These are phyloP conservation scores for Pilobolus umbonatus DNA, from an alignment of 192 early-diverging fungal species.

Conservation along the genomic window DNA sequence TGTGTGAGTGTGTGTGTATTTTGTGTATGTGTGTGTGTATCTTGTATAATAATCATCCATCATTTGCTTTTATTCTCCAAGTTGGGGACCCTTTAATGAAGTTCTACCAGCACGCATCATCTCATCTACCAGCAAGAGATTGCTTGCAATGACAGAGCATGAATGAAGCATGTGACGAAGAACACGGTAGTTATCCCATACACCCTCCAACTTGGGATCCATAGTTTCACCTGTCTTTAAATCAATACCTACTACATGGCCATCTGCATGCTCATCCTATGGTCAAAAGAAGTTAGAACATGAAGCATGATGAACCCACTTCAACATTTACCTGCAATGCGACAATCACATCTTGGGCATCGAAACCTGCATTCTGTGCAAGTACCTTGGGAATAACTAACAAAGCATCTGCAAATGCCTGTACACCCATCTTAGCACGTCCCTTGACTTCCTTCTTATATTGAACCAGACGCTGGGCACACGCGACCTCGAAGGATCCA, in stretches of 20 bases:
- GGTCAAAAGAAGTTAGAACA: too few species aligned
- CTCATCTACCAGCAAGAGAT: slow-evolving; percentile 96
- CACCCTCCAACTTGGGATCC: slow-evolving; percentile 88
- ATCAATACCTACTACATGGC: slow-evolving; percentile 91
- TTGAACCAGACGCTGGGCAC: slow-evolving; percentile 76
- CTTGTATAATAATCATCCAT: not conserved
- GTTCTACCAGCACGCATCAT: slow-evolving; percentile 77
- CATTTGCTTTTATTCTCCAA: slow-evolving; percentile 16
- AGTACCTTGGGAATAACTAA: slow-evolving; percentile 96
- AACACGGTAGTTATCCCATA: slow-evolving; percentile 99
- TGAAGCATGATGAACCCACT: too few species aligned
- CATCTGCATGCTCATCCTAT: slow-evolving; percentile 89
- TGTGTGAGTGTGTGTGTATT: too few species aligned
- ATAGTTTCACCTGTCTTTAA: slow-evolving; percentile 90
- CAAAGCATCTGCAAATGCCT: slow-evolving; percentile 95
- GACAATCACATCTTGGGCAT: slow-evolving; percentile 94
- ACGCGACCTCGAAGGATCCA: slow-evolving; percentile 94
- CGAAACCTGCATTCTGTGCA: slow-evolving; percentile 92
- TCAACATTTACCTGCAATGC: too few species aligned
- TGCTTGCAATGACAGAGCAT: slow-evolving; percentile 95
- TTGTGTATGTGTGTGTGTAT: too few species aligned
- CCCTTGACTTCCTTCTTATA: slow-evolving; percentile 89
- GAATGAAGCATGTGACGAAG: slow-evolving; percentile 94
- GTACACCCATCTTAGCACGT: slow-evolving; percentile 91
- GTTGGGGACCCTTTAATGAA: slow-evolving; percentile 37